These are phyloP conservation scores for Hypoxylon fragiforme DNA, from an alignment of 495 filamentous ascomycete genomes.

Conservation along the genomic window DNA sequence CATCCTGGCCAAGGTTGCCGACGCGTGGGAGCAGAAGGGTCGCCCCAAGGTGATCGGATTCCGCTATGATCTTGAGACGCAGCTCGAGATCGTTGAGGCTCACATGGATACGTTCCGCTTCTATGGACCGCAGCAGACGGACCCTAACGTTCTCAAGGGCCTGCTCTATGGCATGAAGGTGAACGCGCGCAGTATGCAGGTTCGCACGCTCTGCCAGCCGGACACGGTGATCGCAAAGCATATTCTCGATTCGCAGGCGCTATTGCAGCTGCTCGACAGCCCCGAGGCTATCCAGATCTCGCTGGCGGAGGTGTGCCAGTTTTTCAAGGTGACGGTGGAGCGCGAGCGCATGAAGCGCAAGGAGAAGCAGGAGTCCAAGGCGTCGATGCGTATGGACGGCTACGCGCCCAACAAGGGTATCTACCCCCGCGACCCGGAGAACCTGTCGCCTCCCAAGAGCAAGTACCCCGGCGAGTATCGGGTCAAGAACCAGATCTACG, in stretches of 20 bases:
- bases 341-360: constrained; percentile 15
- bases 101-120: constrained; percentile 50
- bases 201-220: constrained; percentile 51
- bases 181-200: constrained; percentile 44
- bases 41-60: constrained; percentile 48
- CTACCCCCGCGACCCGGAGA: background rate
- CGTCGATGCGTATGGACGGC: background rate
- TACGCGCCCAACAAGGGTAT: background rate
- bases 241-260: constrained; percentile 43
- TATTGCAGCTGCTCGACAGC: constrained; percentile 43
- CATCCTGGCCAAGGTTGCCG: constrained; percentile 41
- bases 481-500: constrained; percentile 16
- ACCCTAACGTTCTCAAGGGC: constrained; percentile 31
- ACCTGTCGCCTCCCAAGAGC: constrained; percentile 6
- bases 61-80: constrained; percentile 54
- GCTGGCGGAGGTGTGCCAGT: constrained; percentile 43
- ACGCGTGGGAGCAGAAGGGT: constrained; percentile 47
- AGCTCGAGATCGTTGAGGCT: constrained; percentile 46
- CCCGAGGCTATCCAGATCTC: constrained; percentile 39
- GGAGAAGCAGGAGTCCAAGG: background rate
- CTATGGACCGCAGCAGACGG: constrained; percentile 39
- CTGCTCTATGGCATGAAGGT: constrained; percentile 46
- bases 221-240: constrained; percentile 54
- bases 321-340: constrained; percentile 44
- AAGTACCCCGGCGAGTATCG: constrained; percentile 13